phyloP scores from a whole-genome alignment of 2,329 filamentous ascomycete species.

The Juglanconis oblonga region DNA sequence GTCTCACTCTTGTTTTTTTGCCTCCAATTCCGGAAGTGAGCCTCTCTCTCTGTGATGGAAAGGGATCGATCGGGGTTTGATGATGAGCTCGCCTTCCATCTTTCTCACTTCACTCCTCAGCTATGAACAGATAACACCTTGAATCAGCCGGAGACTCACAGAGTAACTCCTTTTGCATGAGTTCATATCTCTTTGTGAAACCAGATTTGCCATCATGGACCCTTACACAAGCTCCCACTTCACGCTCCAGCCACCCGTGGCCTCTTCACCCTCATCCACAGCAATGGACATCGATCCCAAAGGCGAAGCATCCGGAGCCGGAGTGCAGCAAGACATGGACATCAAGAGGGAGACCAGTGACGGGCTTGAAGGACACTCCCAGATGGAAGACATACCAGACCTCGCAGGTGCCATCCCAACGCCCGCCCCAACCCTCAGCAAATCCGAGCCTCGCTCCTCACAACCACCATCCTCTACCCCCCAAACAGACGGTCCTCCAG shows the following conservation, averaged over 20 bases:
- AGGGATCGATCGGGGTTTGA: background rate
- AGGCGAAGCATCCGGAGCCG: background rate
- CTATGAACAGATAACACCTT: background rate
- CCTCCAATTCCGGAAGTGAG: background rate
- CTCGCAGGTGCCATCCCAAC: background rate
- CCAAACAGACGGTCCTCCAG: background rate
- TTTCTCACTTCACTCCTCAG: background rate
- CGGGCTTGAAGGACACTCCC: conserved; percentile 11
- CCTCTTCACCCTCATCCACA: background rate
- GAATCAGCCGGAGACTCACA: background rate
- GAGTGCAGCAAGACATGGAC: background rate
- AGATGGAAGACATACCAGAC: conserved; percentile 17
- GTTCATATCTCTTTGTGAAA: background rate
- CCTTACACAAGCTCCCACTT: conserved; percentile 16
- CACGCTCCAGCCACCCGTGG: conserved; percentile 7
- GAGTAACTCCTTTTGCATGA: background rate
- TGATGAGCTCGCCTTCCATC: background rate
- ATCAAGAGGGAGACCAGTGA: conserved; percentile 16
- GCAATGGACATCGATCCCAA: conserved; percentile 14
- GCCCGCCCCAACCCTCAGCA: background rate
- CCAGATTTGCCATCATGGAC: background rate
- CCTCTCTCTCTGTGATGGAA: background rate
- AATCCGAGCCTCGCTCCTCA: conserved; percentile 8
- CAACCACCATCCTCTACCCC: conserved; percentile 5
- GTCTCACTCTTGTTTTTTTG: background rate